phyloP scores from a whole-genome alignment of 306 rosid genomes.

The Oemleria cerasiformis region DNA sequence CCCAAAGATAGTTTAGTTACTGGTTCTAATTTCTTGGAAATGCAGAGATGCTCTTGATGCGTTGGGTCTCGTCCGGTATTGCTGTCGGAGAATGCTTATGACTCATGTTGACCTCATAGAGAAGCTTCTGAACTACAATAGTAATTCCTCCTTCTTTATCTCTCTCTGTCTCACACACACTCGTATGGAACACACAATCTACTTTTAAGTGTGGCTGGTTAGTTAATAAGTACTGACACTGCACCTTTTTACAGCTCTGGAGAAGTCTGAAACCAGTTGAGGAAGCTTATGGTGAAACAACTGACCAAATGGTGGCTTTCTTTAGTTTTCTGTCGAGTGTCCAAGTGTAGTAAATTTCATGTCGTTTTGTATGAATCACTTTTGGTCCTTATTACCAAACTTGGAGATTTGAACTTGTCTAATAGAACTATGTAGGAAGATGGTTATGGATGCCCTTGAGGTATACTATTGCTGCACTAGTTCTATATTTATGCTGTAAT shows the following conservation, averaged over 20 bases:
- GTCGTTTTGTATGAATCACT: constrained; percentile 1
- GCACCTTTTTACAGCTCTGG: constrained; percentile 54
- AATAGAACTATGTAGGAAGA: background rate
- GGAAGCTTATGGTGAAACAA: constrained; percentile 15
- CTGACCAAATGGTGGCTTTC: background rate
- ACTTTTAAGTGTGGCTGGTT: background rate
- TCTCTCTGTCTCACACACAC: background rate
- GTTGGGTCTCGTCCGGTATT: constrained; percentile 83
- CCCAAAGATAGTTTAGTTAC: background rate
- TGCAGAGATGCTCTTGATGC: constrained; percentile 94
- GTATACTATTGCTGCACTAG: background rate
- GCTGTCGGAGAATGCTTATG: constrained; percentile 97
- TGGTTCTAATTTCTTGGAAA: background rate
- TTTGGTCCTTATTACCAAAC: background rate
- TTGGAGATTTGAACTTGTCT: background rate
- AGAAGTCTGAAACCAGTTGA: constrained; percentile 55
- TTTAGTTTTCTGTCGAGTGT: background rate
- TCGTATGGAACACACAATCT: background rate
- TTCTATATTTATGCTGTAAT: background rate
- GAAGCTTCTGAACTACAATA: constrained; percentile 90
- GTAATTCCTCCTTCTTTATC: constrained; percentile 38
- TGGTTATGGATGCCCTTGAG: background rate
- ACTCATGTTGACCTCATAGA: constrained; percentile 96
- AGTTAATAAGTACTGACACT: background rate
- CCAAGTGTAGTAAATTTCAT: background rate